Base-by-base conservation (phyloP, 192 early-diverging fungal species). In the Podila epigama region DNA sequence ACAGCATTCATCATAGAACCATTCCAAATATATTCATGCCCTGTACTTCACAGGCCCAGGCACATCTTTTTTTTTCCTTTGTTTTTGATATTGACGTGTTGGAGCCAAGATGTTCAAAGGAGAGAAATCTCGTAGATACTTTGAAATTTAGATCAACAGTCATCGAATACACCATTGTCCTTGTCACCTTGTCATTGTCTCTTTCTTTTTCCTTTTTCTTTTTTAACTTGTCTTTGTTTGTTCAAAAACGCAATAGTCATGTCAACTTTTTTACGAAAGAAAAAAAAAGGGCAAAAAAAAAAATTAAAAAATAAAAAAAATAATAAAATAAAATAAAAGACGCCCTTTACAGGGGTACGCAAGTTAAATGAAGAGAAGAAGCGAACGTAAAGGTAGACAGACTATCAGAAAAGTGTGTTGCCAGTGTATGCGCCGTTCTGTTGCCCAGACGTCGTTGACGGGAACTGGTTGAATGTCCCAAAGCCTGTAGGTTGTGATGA, bases 401-500 rank as follows among this genome's bases (percentile, higher is more conserved):
- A 29, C 15, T 34, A 34, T 35, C 33, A 77, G 31, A 77, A 77
- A 42, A 77, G 31, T 7, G 61, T 68, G 61, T 77, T 77, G 37
- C 51, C 62, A 29, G 51, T 59, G 40, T 64, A 77, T 0, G 73
- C 70, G 32, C 62, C 39, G 57, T 63, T 68, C 12, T 39, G 51
- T 51, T 66, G 62, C 39, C 20, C 40, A 9, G 29, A 22, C 15
- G 58, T 51, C 13, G 34, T 36, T 28, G 56, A 34, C 37, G 59
- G 55, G 33, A 55, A 54, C 36, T 68, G 66, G 31, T 52, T 59
- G 29, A 60, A 69, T 2, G 58, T 51, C 39, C 71, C 71, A 52
- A 63, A 75, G 40, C 71, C 71, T 27, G 71, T 75, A 0, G 65
- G 41, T 20, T 75, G 71, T 2, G 70, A 64, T 10, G 70, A 72